Evolutionary conservation across 768 basidiomycete genomes (phyloP), one percentile per base, ranked within the genome.

Genomic region (Russula lepida): DNA sequence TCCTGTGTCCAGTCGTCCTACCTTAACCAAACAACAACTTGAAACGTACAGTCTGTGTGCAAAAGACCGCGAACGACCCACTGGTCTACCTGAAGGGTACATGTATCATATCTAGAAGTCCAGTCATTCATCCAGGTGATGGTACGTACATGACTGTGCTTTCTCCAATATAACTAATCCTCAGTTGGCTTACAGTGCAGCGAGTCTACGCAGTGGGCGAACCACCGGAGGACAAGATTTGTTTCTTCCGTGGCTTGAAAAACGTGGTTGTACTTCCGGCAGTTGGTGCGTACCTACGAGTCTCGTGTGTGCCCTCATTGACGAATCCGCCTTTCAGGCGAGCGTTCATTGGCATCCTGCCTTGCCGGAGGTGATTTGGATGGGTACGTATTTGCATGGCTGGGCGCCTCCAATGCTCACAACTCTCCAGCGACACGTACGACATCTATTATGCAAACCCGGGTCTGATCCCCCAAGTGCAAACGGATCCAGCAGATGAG

Each of bases 291-390:
- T 32, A 21, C 23, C 2, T 13, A 13, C 13, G 6, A 12, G 15
- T n/a, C 13, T 17, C 9, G 12, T 46, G 0, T 19, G 21, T 9
- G 6, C 21, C 9, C 30, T 32, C 21, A 3, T 52, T 6, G 21
- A 51, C 27, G 1, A 21, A n/a, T 50, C 4, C 11, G 30, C 27
- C 8, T 48, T 35, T 6, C 64, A 88, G 86, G 85, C 6, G 60
- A 67, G 0, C 80, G 86, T 39, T 84, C 88, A 1, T 67, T 90
- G 48, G 80, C 89, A 9, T 87, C 85, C 1, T 82, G 80, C 64
- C 76, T 90, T n/a, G 85, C 80, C 3, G 88, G 88, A 39, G 89
- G 89, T 0, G 88, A 91, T 73, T 73, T 90, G 12, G 89, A 90
- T 63, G 89, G 89, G 86, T 88, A 68, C 21, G 35, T 39, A n/a